Evolutionary conservation across 2,329 filamentous ascomycete genomes (phyloP), one percentile per base, ranked within the genome.

Genomic region (Arthrobotrys sinensis): DNA sequence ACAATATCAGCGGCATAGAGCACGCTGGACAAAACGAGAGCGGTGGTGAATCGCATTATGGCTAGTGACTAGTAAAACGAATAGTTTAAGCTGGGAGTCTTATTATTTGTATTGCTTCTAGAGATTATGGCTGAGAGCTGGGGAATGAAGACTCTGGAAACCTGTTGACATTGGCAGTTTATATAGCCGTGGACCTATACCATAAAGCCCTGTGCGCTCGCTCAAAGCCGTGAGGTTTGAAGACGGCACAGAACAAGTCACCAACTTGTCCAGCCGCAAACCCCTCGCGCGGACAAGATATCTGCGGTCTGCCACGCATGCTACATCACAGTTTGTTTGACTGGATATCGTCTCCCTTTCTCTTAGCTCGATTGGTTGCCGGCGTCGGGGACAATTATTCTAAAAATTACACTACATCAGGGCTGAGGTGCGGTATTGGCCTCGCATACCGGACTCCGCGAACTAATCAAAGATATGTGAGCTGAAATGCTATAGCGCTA

Each of bases 401-500:
- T 16, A n/a, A 40, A 48, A 60, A 60, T 60, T 60, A 43, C 55
- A 24, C 36, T 24, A 34, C 36, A 60, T 60, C 12, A 11, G 55
- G 55, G 36, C 55, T 60, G 55, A 60, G 43, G 19, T 60, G 34
- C 55, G 19, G 36, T 60, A 60, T 60, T 60, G 55, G 36, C 36
- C 55, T 16, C 21, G 34, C 2, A 16, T 4, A 38, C 52, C 16
- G 19, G 5, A 8, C 32, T 10, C 32, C 16, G 4, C 12, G 8
- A 21, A 12, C 11, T 40, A n/a, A 8, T 7, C 21, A 2, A 16
- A 2, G 4, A 45, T 16, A 24, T 38, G 40, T 12, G 24, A 53
- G 12, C 34, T 40, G 10, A 57, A 19, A 3, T 11, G 11, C 8
- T 36, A 10, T 3, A 40, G n/a, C n/a, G 10, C 40, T 4, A 57